phyloP scores from a whole-genome alignment of 371 early-diverging fungal genomes.

The Dinochytrium kinnereticum region DNA sequence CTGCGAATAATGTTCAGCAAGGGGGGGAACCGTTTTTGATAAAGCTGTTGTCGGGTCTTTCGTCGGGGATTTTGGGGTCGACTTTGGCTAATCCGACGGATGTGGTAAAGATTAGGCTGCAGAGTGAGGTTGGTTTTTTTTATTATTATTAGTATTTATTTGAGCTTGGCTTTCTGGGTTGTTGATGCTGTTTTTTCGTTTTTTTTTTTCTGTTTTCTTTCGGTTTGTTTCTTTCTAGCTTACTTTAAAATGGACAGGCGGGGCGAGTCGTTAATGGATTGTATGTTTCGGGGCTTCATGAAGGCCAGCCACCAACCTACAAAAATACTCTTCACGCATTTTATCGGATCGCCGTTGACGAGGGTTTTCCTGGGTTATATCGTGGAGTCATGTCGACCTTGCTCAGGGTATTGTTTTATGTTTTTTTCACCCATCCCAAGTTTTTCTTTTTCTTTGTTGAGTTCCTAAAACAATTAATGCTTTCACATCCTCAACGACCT shows the following conservation, averaged over 20 bases:
- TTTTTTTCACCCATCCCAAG: background rate
- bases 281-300: conserved; percentile 32
- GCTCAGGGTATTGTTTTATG: background rate
- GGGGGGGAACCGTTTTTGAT: conserved; percentile 38
- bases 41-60: conserved; percentile 51
- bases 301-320: conserved; percentile 28
- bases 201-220: background rate
- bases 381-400: conserved; percentile 31
- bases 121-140: conserved; percentile 28
- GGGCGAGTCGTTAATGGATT: conserved; percentile 19
- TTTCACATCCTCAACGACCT: too few relatives aligned
- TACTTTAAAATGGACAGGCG: too few relatives aligned
- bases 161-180: background rate
- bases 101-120: conserved; percentile 54
- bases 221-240: too few relatives aligned
- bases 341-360: conserved; percentile 15
- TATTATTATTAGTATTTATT: background rate
- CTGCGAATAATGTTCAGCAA: background rate
- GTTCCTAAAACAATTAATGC: too few relatives aligned
- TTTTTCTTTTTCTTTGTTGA: background rate
- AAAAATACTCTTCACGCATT: conserved; percentile 29
- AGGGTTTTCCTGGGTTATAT: conserved; percentile 28
- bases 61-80: conserved; percentile 52
- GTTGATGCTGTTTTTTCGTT: background rate
- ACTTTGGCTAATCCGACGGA: conserved; percentile 37